phyloP scores from a whole-genome alignment of 305 asterid species.

The Galium porrigens region DNA sequence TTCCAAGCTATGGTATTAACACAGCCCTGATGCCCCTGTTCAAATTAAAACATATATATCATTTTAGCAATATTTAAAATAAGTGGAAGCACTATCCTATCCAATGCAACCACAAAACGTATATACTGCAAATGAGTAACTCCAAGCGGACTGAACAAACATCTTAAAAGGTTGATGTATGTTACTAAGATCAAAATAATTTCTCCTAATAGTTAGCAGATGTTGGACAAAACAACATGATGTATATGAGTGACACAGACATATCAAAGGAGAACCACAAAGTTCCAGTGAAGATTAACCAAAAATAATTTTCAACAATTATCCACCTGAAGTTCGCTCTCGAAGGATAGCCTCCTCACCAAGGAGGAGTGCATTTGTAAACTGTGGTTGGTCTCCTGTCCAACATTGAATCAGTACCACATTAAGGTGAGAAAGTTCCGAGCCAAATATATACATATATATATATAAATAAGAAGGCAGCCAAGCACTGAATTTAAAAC shows the following conservation, averaged over 20 bases:
- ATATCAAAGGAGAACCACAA: slow-evolving; percentile 1
- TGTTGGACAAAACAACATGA: background rate
- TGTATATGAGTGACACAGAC: background rate
- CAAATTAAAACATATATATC: slow-evolving; percentile 15
- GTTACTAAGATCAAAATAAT: background rate
- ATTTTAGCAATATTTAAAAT: background rate
- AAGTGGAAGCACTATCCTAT: background rate
- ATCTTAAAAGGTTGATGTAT: background rate
- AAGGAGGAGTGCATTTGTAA: slow-evolving; percentile 83
- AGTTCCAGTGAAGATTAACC: background rate
- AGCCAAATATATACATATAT: background rate
- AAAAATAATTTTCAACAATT: background rate
- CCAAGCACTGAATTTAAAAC: background rate
- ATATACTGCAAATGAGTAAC: background rate
- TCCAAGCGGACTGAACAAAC: slow-evolving; percentile 3
- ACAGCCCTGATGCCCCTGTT: slow-evolving; percentile 88
- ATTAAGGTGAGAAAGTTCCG: background rate
- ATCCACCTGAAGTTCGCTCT: slow-evolving; percentile 64
- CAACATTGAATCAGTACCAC: slow-evolving; percentile 6
- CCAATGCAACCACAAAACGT: background rate
- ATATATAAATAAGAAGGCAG: background rate
- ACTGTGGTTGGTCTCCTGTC: slow-evolving; percentile 39
- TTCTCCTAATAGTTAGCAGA: background rate
- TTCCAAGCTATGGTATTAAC: slow-evolving; percentile 94
- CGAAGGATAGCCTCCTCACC: slow-evolving; percentile 55